These are phyloP conservation scores for Yamadazyma pseudoaaseri DNA, from an alignment of 1,139 yeast genomes.

Conservation along the genomic window DNA sequence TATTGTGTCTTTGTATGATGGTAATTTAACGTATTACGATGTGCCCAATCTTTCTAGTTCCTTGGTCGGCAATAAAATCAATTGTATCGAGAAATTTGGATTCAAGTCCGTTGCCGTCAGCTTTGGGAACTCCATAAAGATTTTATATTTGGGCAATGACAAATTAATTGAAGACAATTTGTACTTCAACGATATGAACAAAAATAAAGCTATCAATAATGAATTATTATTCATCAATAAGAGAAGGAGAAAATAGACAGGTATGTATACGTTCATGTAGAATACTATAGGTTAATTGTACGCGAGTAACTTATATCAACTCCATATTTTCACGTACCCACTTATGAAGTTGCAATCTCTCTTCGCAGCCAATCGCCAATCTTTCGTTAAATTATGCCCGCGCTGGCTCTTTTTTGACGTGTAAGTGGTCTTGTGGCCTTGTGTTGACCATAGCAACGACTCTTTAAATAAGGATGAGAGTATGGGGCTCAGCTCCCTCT, in stretches of 20 bases:
- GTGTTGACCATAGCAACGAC: too few relatives aligned
- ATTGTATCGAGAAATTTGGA: conserved; percentile 60
- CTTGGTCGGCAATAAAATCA: conserved; percentile 40
- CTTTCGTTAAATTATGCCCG: too few relatives aligned
- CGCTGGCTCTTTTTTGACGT: too few relatives aligned
- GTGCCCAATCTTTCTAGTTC: conserved; percentile 42
- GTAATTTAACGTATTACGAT: conserved; percentile 57
- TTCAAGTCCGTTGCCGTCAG: conserved; percentile 74
- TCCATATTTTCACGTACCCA: too few relatives aligned
- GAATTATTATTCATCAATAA: conserved; percentile 51
- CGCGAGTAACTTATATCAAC: too few relatives aligned
- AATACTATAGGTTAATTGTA: too few relatives aligned
- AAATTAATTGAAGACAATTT: conserved; percentile 43
- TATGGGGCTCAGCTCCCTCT: too few relatives aligned
- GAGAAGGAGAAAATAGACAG: conserved; percentile 34
- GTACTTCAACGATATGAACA: conserved; percentile 30
- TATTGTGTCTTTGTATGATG: conserved; percentile 63
- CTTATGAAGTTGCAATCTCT: too few relatives aligned
- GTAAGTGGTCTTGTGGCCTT: too few relatives aligned
- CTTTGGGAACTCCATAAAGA: conserved; percentile 69
- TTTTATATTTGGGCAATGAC: conserved; percentile 68
- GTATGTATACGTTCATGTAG: too few relatives aligned
- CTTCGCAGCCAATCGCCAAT: too few relatives aligned
- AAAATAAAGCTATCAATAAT: conserved; percentile 18
- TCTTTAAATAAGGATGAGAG: too few relatives aligned